Conservation (phyloP, 2,329 filamentous ascomycete genomes). For the Pseudocercospora eumusae region DNA sequence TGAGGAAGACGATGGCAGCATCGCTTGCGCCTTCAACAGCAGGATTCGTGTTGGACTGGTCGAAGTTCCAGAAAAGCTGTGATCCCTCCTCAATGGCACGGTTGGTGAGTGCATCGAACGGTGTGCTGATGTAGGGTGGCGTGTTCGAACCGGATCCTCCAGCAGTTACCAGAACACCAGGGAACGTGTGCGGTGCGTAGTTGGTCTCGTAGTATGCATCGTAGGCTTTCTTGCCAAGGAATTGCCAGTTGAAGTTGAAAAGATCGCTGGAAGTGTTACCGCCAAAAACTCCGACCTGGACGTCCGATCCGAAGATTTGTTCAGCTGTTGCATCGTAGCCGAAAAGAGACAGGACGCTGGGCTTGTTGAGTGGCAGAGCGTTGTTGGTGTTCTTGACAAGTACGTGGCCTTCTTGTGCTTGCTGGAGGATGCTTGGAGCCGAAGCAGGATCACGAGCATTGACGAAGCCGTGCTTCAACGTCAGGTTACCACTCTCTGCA, state of each 20-base stretch:
- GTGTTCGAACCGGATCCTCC: constrained; percentile 31
- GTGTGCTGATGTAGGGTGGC: constrained; percentile 26
- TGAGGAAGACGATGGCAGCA: constrained; percentile 36
- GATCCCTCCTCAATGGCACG: constrained; percentile 22
- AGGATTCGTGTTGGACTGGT: constrained; percentile 20
- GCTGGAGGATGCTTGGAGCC: constrained; percentile 12
- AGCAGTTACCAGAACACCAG: constrained; percentile 16
- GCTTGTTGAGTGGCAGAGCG: constrained; percentile 54
- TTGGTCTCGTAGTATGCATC: neutral
- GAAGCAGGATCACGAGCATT: constrained; percentile 56
- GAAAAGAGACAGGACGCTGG: constrained; percentile 41
- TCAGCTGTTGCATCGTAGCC: constrained; percentile 40
- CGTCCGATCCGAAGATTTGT: neutral
- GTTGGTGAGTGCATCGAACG: constrained; percentile 22
- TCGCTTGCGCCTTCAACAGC: constrained; percentile 27
- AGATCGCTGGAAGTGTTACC: constrained; percentile 1
- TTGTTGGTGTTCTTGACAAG: constrained; percentile 65
- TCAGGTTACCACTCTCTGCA: constrained; percentile 46
- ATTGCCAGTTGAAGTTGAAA: constrained; percentile 11
- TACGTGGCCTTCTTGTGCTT: constrained; percentile 53
- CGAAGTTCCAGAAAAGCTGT: constrained; percentile 13
- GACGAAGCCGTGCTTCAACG: constrained; percentile 52
- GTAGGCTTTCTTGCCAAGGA: constrained; percentile 1
- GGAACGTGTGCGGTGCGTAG: constrained; percentile 5
- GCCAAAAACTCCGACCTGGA: neutral